These are phyloP conservation scores for Heterobasidion irregulare DNA, from an alignment of 1,284 basidiomycete species.

Conservation along the genomic window DNA sequence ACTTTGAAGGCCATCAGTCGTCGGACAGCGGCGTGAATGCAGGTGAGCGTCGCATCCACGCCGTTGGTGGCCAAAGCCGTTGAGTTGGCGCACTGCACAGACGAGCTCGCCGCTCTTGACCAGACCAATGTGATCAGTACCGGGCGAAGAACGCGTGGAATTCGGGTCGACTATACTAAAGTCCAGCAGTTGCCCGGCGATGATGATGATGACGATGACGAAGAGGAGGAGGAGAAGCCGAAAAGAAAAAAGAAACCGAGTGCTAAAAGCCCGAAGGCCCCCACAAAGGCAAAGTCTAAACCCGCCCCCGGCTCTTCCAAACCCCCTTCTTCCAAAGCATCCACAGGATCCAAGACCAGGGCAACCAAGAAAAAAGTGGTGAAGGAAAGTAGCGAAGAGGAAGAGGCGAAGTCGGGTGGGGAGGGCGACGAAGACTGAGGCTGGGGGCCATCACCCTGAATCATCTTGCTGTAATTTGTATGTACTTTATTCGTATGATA, in stretches of 20 bases:
- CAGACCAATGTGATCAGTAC: slow-evolving; percentile 20
- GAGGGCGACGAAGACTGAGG: slow-evolving; percentile 7
- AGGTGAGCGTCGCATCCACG: slow-evolving; percentile 14
- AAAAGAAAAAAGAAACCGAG: slow-evolving; percentile 11
- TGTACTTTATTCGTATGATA: too few species aligned
- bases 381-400: slow-evolving; percentile 9
- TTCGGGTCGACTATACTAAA: slow-evolving; percentile 27
- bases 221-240: slow-evolving; percentile 14
- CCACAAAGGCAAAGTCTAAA: slow-evolving; percentile 6
- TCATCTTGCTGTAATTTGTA: too few species aligned
- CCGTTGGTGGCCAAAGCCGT: not conserved
- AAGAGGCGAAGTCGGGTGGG: slow-evolving; percentile 12
- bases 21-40: slow-evolving; percentile 20
- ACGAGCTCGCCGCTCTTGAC: slow-evolving; percentile 22
- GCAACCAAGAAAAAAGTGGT: slow-evolving; percentile 10
- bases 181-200: slow-evolving; percentile 16
- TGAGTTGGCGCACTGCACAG: slow-evolving; percentile 11
- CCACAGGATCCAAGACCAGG: slow-evolving; percentile 7
- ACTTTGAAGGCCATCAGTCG: slow-evolving; percentile 16
- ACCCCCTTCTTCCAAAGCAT: slow-evolving; percentile 3
- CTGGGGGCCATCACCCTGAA: too few species aligned
- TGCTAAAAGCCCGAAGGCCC: not conserved
- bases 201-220: slow-evolving; percentile 21
- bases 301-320: slow-evolving; percentile 7
- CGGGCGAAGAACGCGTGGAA: slow-evolving; percentile 25